Base-by-base conservation (phyloP, 345 rosid genomes). In the Mercurialis annua region DNA sequence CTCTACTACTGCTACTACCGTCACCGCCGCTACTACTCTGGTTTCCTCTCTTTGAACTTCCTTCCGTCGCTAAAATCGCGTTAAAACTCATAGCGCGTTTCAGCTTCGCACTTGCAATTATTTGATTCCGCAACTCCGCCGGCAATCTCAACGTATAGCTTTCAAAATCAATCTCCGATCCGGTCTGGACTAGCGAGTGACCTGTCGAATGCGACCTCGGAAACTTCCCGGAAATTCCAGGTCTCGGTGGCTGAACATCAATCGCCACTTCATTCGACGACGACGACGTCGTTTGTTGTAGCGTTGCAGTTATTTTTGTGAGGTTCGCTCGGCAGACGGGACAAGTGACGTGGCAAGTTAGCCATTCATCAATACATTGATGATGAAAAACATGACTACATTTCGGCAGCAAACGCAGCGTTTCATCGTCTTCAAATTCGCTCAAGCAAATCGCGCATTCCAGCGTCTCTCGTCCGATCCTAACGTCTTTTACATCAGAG, bases 281-380 rank as follows among this genome's bases (percentile, higher is more conserved):
- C 43, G 51, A 77, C 53, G 64, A 27, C 52, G 46, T 29, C 16
- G n/a, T 49, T 14, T 61, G 15, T 23, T 31, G 63, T 42, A 0
- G 36, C 48, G 36, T 56, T 65, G 26, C 26, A 61, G 26, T 1
- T 64, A n/a, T n/a, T 7, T 70, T 48, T 10, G 74, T 66, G 70
- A 87, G 82, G 20, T 78, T 56, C 20, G 78, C 80, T 59, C 90
- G 83, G 68, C 92, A 87, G 34, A 85, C 84, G 11, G 92, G 92
- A 14, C 90, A 87, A 10, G 87, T 83, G 11, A 73, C 67, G 60
- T 77, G 92, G 7, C 72, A 77, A 61, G 69, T 71, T 29, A 87
- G 64, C 90, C 92, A 85, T 40, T 59, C 64, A n/a, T 69, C 85
- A 48, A 87, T 81, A 49, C 92, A 87, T 38, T 76, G 77, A 0